Base-by-base conservation (phyloP, 2,329 filamentous ascomycete genomes). In the Arthroderma sp. region DNA sequence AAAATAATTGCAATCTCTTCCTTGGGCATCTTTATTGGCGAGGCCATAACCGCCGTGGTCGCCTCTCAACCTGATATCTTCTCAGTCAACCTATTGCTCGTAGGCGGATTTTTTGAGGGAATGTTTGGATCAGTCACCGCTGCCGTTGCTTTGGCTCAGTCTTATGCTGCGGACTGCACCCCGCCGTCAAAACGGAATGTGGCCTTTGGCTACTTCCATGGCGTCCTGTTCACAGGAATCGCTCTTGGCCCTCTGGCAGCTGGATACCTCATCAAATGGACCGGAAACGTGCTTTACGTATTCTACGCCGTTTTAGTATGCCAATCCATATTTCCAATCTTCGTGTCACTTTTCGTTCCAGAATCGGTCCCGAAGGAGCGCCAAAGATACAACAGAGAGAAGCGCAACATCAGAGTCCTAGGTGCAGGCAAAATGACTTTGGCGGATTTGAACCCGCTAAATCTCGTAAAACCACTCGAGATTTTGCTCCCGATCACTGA, bases 91-190 rank as follows among this genome's bases (percentile, higher is more conserved):
- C 83, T 85, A 75, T 68, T 98, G 22, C 67, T 96, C 4, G 61
- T 89, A 1, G 86, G 86, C 6, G 77, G 80, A 32, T 70, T 84
- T 6, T 70, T 88, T 38, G 91, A 98, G 58, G 91, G 91, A 4
- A 58, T 94, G 4, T 80, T 80, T 6, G 91, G 91, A 5, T 94
- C 88, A 0, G 94, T 95, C 60, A 94, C 87, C 1, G 78, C 86
- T 0, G 82, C 82, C 29, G 83, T 83, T 69, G 79, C 82, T 38
- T 68, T 94, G 47, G 80, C 78, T 22, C 82, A 93, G 60, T 86
- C 89, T 0, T 98, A 96, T 62, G 82, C 84, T 8, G 81, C 86
- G 36, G 91, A 98, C 62, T 94, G 86, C 63, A 89, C 87, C 0
- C 71, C 83, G 3, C 84, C 87, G 0, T 82, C 83, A 29, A 78